A percentile compares a stretch with the other conserved stretches of the same genome.
Evolutionary conservation across 164 flowering plant species (phyloP).

Genomic region (Magnolia changhungtana): DNA sequence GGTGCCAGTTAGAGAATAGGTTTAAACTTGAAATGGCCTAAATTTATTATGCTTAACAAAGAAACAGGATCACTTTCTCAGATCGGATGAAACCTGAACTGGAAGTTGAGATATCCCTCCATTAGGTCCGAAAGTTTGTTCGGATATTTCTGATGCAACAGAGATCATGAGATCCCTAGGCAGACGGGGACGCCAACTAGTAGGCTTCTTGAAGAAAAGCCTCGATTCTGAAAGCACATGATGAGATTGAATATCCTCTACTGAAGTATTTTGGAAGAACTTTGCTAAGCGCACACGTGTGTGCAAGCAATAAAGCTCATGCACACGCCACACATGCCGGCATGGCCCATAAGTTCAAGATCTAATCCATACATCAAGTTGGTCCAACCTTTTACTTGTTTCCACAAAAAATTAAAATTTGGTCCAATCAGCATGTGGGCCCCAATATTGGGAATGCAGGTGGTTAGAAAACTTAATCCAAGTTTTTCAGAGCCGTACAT

Average conservation of each 20-base stretch:
- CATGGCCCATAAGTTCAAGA: too few species aligned
- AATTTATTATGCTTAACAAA: neutral
- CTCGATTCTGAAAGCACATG: slow-evolving; percentile 52
- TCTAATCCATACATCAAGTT: too few species aligned
- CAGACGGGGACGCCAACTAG: slow-evolving; percentile 76
- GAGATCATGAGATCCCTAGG: slow-evolving; percentile 88
- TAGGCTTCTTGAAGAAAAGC: slow-evolving; percentile 79
- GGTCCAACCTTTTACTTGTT: too few species aligned
- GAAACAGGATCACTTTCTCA: neutral
- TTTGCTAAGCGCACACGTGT: slow-evolving; percentile 55
- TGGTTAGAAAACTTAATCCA: too few species aligned
- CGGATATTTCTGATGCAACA: slow-evolving; percentile 87
- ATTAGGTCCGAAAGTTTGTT: slow-evolving; percentile 41
- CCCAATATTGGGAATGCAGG: too few species aligned
- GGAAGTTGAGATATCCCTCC: slow-evolving; percentile 61
- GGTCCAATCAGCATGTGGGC: too few species aligned
- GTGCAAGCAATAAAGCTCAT: too few species aligned
- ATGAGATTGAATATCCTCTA: neutral
- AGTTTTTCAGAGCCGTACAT: too few species aligned
- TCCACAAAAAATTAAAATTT: too few species aligned
- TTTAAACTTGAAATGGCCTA: neutral
- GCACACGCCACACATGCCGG: too few species aligned
- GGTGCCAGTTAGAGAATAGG: slow-evolving; percentile 13
- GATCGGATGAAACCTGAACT: slow-evolving; percentile 56
- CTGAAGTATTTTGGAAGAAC: neutral